Conservation (phyloP, 192 early-diverging fungal genomes). For the Endogone sp. region DNA sequence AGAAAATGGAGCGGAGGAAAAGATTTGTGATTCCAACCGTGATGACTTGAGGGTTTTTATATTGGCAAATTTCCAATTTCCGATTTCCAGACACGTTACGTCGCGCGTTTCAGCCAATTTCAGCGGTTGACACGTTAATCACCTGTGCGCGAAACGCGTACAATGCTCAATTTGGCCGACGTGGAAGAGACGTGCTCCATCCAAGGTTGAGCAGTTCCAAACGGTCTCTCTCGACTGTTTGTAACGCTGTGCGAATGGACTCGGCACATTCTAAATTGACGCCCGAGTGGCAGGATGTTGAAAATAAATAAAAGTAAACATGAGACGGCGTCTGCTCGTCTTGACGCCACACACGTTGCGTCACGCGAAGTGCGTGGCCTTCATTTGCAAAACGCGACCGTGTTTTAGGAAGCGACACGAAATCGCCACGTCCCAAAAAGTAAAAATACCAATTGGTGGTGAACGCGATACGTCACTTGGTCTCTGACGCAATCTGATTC, state of each 20-base stretch:
- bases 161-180: background rate
- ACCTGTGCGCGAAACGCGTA: background rate
- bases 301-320: no score
- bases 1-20: constrained; percentile 44
- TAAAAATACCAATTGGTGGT: background rate
- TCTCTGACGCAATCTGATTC: no score
- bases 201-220: background rate
- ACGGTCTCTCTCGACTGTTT: background rate
- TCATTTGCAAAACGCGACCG: no score
- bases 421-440: background rate
- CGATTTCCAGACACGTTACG: no score
- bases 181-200: background rate
- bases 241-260: background rate
- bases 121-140: no score
- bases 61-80: no score
- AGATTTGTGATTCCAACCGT: background rate
- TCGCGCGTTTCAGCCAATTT: no score
- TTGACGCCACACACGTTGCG: no score
- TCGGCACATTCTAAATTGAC: background rate
- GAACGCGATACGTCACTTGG: background rate
- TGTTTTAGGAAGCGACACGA: no score
- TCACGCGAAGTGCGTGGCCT: no score
- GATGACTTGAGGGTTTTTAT: background rate
- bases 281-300: no score
- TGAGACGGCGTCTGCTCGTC: no score